Evolutionary conservation across 192 early-diverging fungal species (phyloP).

Genomic region (Dissophora globulifera): DNA sequence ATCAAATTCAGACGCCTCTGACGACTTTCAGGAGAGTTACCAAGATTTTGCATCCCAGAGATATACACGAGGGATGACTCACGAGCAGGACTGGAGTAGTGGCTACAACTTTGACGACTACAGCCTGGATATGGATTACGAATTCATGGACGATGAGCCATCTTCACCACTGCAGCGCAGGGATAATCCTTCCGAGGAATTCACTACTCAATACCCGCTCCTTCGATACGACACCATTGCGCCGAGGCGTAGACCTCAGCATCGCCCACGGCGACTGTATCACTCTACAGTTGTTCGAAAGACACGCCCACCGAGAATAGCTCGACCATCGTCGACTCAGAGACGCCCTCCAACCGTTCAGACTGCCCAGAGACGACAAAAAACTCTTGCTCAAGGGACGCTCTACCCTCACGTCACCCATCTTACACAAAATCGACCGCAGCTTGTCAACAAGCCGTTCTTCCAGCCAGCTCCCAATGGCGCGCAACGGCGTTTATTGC

Average conservation of each 20-base stretch:
- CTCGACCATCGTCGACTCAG: neutral
- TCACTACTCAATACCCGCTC: too few relatives aligned
- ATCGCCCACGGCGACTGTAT: neutral
- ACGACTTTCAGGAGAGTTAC: neutral
- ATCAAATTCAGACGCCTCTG: neutral
- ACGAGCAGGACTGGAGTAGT: too few relatives aligned
- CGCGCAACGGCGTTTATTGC: too few relatives aligned
- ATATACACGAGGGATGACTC: neutral
- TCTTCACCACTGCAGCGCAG: neutral
- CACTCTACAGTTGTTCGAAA: neutral
- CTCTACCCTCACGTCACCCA: constrained; percentile 7
- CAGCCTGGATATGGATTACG: neutral
- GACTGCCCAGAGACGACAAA: neutral
- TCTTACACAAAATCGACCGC: neutral
- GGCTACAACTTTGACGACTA: too few relatives aligned
- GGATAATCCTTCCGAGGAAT: too few relatives aligned
- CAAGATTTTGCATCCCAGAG: neutral
- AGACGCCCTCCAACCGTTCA: neutral
- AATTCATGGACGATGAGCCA: neutral
- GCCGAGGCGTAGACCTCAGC: neutral
- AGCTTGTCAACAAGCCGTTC: constrained; percentile 25
- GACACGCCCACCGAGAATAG: neutral
- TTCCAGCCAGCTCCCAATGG: constrained; percentile 1
- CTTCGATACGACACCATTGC: neutral
- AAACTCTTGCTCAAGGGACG: neutral